Conservation (phyloP, 805 yeast genomes). For the Ogataea nakhonphanomensis region DNA sequence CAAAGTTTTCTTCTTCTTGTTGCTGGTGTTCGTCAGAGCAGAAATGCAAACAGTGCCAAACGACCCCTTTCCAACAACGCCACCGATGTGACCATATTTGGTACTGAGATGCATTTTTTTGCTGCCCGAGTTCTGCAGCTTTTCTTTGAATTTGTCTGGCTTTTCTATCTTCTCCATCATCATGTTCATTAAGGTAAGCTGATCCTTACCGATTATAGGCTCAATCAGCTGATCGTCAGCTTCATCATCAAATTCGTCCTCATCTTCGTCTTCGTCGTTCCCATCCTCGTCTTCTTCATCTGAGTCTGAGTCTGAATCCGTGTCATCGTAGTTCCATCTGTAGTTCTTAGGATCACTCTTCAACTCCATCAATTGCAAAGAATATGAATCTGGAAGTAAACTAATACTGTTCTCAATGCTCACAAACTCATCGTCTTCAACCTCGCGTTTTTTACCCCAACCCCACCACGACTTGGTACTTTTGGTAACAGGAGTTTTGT, state of each 20-base stretch:
- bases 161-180: constrained; percentile 46
- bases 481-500: constrained; percentile 32
- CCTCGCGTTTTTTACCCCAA: constrained; percentile 34
- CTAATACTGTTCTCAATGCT: constrained; percentile 33
- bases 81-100: constrained; percentile 50
- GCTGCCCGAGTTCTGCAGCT: constrained; percentile 20
- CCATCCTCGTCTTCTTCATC: constrained; percentile 23
- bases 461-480: constrained; percentile 28
- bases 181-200: constrained; percentile 45
- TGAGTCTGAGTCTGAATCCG: constrained; percentile 24
- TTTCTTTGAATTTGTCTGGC: constrained; percentile 35
- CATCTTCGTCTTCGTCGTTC: constrained; percentile 31
- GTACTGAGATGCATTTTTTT: constrained; percentile 36
- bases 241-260: constrained; percentile 36
- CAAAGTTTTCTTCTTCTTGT: constrained; percentile 40
- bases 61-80: constrained; percentile 47
- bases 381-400: constrained; percentile 36
- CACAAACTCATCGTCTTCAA: constrained; percentile 24
- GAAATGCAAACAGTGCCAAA: constrained; percentile 47
- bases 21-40: constrained; percentile 38
- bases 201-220: constrained; percentile 50
- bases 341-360: constrained; percentile 37
- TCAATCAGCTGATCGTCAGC: constrained; percentile 39
- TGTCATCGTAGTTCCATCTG: constrained; percentile 38
- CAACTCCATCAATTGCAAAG: constrained; percentile 32